phyloP scores from a whole-genome alignment of 139 green algal species.

The Micromonas pusilla region DNA sequence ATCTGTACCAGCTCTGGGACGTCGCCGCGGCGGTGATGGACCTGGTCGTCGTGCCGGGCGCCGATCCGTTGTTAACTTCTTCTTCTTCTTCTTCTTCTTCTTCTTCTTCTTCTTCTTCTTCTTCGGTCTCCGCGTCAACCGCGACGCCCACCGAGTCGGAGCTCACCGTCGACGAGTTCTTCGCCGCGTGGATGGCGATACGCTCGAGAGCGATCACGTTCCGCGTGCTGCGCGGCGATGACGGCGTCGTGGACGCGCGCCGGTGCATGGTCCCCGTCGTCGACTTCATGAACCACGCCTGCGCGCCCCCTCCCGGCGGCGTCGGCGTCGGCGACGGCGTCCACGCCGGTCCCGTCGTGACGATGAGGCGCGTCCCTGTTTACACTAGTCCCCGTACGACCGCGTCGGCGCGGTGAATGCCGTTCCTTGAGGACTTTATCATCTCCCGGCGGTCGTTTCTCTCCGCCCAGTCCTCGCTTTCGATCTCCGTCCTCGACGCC shows the following conservation, averaged over 20 bases:
- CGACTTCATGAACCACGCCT: slow-evolving; percentile 3
- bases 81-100: not conserved
- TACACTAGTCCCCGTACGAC: too few relatives aligned
- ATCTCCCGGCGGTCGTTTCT: too few relatives aligned
- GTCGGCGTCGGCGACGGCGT: not conserved
- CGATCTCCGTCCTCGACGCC: too few relatives aligned
- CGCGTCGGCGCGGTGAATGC: too few relatives aligned
- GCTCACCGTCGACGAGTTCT: not conserved
- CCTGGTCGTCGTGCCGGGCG: too few relatives aligned
- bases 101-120: not conserved
- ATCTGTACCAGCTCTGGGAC: not conserved
- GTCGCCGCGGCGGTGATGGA: not conserved
- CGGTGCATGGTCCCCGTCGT: slow-evolving; percentile 10
- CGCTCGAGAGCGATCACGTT: slow-evolving; percentile 2
- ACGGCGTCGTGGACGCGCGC: not conserved
- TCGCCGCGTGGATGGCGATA: not conserved
- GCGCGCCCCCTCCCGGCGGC: not conserved
- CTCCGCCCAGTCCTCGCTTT: too few relatives aligned
- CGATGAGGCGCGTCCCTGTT: not conserved
- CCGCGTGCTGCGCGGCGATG: not conserved
- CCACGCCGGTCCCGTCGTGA: not conserved
- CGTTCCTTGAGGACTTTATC: too few relatives aligned
- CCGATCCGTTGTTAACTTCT: too few relatives aligned
- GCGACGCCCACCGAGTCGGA: not conserved
- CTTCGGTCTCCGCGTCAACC: not conserved